These are phyloP conservation scores for Plasmodium vinckei DNA, from an alignment of 169 alveolate species.

Conservation along the genomic window DNA sequence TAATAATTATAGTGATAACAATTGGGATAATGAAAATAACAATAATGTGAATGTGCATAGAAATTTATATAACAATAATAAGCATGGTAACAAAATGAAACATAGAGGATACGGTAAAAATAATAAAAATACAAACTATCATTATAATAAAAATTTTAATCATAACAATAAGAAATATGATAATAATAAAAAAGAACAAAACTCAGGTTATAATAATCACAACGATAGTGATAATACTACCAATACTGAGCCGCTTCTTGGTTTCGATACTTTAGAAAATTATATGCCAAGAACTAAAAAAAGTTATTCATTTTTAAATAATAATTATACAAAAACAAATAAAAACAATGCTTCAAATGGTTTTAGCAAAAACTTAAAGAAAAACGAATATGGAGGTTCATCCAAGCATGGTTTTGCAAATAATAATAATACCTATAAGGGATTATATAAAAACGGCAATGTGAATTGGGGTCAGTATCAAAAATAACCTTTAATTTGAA, in stretches of 20 bases:
- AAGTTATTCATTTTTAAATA: background rate
- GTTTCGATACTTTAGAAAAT: background rate
- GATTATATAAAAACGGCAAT: background rate
- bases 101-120: background rate
- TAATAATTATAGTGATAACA: slow-evolving; percentile 5
- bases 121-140: background rate
- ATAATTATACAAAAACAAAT: background rate
- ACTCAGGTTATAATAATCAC: background rate
- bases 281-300: background rate
- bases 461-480: background rate
- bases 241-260: background rate
- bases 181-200: background rate
- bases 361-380: background rate
- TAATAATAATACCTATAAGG: background rate
- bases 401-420: background rate
- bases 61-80: slow-evolving; percentile 11
- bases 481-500: background rate
- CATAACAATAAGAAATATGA: background rate
- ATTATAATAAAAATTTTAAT: background rate
- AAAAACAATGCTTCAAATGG: background rate
- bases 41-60: background rate
- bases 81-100: background rate
- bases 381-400: background rate
- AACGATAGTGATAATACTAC: background rate
- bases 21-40: slow-evolving; percentile 5